A percentile compares a stretch with the other conserved stretches of the same genome.
Evolutionary conservation across 345 rosid species (phyloP).

Genomic region (Boechera retrofracta): DNA sequence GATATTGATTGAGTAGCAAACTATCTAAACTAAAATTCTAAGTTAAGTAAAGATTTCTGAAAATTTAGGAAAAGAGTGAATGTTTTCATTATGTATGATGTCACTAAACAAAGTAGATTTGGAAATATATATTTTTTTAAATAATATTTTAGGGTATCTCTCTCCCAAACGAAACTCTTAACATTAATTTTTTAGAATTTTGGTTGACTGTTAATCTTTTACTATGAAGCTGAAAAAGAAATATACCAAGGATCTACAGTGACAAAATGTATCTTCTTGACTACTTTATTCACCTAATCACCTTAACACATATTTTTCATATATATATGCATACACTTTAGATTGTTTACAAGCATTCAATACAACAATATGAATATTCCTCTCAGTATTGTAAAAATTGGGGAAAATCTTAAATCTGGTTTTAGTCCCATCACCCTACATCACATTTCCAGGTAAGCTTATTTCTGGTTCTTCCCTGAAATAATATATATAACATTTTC

Average conservation of each 20-base stretch:
- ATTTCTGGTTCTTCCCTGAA: slow-evolving; percentile 27
- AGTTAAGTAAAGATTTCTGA: too few species aligned
- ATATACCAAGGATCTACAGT: background rate
- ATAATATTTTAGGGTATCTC: too few species aligned
- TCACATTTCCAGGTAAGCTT: slow-evolving; percentile 24
- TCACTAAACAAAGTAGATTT: too few species aligned
- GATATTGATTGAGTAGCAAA: too few species aligned
- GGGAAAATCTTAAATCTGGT: slow-evolving; percentile 22
- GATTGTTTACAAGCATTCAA: slow-evolving; percentile 13
- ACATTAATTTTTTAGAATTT: too few species aligned
- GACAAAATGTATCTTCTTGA: background rate
- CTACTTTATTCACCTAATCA: background rate
- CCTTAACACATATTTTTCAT: background rate
- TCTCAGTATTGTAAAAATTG: slow-evolving; percentile 21
- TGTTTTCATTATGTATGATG: too few species aligned
- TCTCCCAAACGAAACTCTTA: too few species aligned
- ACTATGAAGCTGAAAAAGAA: background rate
- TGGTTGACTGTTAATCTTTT: background rate
- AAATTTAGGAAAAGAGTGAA: too few species aligned
- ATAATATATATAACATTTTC: slow-evolving; percentile 19
- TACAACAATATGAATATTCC: slow-evolving; percentile 39
- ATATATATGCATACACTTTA: background rate
- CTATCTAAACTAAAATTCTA: too few species aligned
- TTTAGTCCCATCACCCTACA: background rate
- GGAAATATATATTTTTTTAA: too few species aligned